phyloP scores from a whole-genome alignment of 495 filamentous ascomycete genomes.

The Amniculicola lignicola region DNA sequence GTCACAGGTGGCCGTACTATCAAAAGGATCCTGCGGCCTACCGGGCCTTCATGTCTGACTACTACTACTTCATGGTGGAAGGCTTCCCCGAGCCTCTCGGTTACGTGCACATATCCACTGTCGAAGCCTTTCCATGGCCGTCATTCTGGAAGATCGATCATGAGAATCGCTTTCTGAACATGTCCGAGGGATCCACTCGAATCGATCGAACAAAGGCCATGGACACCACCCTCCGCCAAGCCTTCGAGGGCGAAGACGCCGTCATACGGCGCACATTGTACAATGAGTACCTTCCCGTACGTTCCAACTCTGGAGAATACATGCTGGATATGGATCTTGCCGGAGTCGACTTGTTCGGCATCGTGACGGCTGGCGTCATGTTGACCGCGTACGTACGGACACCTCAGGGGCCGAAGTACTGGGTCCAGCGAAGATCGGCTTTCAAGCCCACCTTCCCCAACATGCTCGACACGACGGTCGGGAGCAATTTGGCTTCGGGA shows the following conservation, averaged over 20 bases:
- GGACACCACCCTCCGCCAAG: too few species aligned
- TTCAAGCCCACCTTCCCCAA: background rate
- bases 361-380: background rate
- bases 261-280: too few species aligned
- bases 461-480: background rate
- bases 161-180: too few species aligned
- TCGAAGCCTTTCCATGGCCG: too few species aligned
- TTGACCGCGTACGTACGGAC: background rate
- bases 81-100: slow-evolving; percentile 23
- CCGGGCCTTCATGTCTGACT: background rate
- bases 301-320: too few species aligned
- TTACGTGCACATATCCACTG: slow-evolving; percentile 18
- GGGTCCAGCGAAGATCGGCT: background rate
- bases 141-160: too few species aligned
- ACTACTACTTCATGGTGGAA: slow-evolving; percentile 32
- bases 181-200: too few species aligned
- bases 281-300: too few species aligned
- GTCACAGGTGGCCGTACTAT: slow-evolving; percentile 31
- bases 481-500: background rate
- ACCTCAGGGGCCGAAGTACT: background rate
- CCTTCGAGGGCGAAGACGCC: too few species aligned
- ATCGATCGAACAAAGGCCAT: too few species aligned
- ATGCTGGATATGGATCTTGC: too few species aligned
- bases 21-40: slow-evolving; percentile 25
- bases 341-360: too few species aligned